These are phyloP conservation scores for Hypoxylon sp. DNA, from an alignment of 2,329 filamentous ascomycete genomes.

Conservation along the genomic window DNA sequence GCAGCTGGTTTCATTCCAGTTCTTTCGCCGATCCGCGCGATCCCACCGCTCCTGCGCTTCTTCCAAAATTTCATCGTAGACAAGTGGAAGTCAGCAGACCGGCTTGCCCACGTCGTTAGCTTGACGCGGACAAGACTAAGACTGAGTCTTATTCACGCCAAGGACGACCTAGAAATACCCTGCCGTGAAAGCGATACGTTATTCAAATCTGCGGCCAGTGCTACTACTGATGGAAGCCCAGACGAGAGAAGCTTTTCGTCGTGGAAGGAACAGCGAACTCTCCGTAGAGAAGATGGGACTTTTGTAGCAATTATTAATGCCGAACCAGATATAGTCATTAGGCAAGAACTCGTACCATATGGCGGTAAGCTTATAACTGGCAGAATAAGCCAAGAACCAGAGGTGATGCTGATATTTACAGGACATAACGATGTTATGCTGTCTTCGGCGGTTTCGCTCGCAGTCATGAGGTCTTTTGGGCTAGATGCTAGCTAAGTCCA, in stretches of 20 bases:
- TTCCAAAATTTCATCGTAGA: constrained; percentile 78
- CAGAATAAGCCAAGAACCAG: neutral
- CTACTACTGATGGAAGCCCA: constrained; percentile 57
- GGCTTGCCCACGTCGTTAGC: constrained; percentile 70
- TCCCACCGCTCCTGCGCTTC: constrained; percentile 73
- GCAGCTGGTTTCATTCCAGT: constrained; percentile 84
- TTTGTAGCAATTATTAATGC: constrained; percentile 63
- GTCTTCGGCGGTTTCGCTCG: constrained; percentile 73
- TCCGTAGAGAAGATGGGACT: constrained; percentile 59
- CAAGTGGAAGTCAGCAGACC: constrained; percentile 79
- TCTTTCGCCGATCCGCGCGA: constrained; percentile 78
- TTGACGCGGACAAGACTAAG: constrained; percentile 68
- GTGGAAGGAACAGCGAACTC: constrained; percentile 62
- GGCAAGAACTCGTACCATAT: constrained; percentile 67
- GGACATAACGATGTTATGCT: constrained; percentile 79
- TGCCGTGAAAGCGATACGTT: constrained; percentile 76
- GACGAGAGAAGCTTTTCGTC: constrained; percentile 57
- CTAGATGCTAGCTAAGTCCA: constrained; percentile 16
- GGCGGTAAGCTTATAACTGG: constrained; percentile 61
- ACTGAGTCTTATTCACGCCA: constrained; percentile 82
- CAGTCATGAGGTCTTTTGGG: constrained; percentile 75
- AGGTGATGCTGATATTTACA: constrained; percentile 50
- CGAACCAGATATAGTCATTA: constrained; percentile 62
- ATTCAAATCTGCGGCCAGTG: constrained; percentile 71
- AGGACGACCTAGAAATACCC: constrained; percentile 85